phyloP scores from a whole-genome alignment of 2,329 filamentous ascomycete genomes.

The Pseudogymnoascus sp. region DNA sequence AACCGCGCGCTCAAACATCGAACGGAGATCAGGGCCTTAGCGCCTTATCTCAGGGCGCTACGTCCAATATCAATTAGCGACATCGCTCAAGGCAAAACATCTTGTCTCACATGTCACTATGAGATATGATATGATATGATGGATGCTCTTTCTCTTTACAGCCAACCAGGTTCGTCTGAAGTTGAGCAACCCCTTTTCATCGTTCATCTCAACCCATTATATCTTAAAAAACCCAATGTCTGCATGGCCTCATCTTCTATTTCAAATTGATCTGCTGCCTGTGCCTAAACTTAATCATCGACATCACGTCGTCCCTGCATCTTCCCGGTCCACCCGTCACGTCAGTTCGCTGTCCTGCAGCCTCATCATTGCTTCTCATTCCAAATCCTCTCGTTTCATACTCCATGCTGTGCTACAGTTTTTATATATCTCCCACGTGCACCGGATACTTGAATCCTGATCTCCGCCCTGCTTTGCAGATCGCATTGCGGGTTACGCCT shows the following conservation, averaged over 20 bases:
- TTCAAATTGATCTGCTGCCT: neutral
- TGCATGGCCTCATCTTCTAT: neutral
- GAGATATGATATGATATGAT: no score
- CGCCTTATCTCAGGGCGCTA: neutral
- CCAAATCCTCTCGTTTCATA: neutral
- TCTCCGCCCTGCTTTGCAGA: neutral
- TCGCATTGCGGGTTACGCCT: neutral
- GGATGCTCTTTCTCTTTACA: neutral
- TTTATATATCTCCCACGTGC: neutral
- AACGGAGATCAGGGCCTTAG: neutral
- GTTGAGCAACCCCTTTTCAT: neutral
- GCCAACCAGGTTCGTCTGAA: neutral
- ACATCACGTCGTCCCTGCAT: neutral
- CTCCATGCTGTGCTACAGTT: neutral
- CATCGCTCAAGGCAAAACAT: neutral
- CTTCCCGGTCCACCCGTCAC: neutral
- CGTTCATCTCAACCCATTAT: neutral
- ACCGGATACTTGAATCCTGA: neutral
- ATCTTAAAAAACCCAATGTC: neutral
- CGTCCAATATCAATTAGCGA: neutral
- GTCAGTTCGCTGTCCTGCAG: neutral
- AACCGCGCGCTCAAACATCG: neutral
- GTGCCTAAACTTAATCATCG: neutral
- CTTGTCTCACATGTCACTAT: neutral
- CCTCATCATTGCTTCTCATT: neutral